Conservation (phyloP, 1,284 basidiomycete species). For the Ganoderma leucocontextum region DNA sequence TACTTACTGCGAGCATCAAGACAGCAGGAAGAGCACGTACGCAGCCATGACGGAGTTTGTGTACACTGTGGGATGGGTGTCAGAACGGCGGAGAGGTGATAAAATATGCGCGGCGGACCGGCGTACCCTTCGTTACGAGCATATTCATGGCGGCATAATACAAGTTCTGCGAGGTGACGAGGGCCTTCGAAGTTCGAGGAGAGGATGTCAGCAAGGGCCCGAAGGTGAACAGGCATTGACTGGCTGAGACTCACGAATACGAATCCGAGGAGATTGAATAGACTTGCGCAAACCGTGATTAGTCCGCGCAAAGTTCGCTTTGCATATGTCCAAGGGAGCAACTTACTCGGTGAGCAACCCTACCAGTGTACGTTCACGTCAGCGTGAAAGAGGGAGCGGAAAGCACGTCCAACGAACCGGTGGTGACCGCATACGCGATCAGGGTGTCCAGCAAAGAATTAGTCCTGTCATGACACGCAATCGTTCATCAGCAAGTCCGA, state of each 20-base stretch:
- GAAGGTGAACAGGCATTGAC: not conserved
- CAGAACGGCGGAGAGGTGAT: not conserved
- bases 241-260: not conserved
- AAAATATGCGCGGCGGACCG: not conserved
- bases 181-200: not conserved
- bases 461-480: not conserved
- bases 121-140: not conserved
- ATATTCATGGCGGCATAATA: not conserved
- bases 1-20: not conserved
- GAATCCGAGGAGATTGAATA: not conserved
- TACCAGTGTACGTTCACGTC: no score
- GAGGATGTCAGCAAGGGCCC: not conserved
- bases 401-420: not conserved
- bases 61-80: not conserved
- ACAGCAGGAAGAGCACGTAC: not conserved
- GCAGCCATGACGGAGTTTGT: not conserved
- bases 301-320: not conserved
- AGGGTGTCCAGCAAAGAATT: not conserved
- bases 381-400: no score
- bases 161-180: not conserved
- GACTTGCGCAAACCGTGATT: not conserved
- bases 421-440: not conserved
- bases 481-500: not conserved
- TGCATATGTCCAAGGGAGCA: not conserved
- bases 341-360: not conserved